Percentiles rank a stretch among this genome's conserved stretches.
Evolutionary conservation across 805 yeast species (phyloP).

Genomic region (Candida odintsovae): DNA sequence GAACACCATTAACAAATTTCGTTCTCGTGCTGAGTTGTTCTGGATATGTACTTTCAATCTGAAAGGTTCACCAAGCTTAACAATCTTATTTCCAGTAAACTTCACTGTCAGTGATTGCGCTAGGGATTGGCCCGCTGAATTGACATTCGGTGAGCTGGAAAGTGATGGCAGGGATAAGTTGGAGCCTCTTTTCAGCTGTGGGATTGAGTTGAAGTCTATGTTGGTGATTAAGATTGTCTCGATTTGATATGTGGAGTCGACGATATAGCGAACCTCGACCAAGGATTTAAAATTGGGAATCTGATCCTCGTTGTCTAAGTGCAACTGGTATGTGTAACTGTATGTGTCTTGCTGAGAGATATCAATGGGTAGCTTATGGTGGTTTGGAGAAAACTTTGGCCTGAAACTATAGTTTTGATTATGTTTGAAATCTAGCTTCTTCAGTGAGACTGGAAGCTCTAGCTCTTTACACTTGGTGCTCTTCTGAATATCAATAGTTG

Average conservation of each 20-base stretch:
- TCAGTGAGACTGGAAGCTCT: conserved; percentile 12
- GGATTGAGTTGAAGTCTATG: conserved; percentile 11
- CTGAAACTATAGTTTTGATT: conserved; percentile 12
- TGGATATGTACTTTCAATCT: conserved; percentile 63
- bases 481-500: conserved; percentile 42
- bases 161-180: conserved; percentile 2
- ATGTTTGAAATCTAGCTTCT: conserved; percentile 16
- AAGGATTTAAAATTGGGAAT: conserved; percentile 9
- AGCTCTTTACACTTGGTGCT: conserved; percentile 32
- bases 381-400: conserved; percentile 7
- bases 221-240: conserved; percentile 16
- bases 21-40: conserved; percentile 46
- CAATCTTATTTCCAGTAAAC: conserved; percentile 56
- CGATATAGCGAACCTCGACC: conserved; percentile 25
- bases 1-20: conserved; percentile 46
- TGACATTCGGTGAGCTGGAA: neutral
- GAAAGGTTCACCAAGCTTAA: conserved; percentile 53
- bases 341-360: conserved; percentile 23
- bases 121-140: conserved; percentile 1
- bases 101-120: conserved; percentile 40
- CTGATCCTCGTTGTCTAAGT: conserved; percentile 8
- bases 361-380: conserved; percentile 20
- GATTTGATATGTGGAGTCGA: conserved; percentile 14
- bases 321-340: conserved; percentile 22
- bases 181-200: conserved; percentile 4